Evolutionary conservation across 371 early-diverging fungal species (phyloP), one percentile per base, ranked within the genome.

Genomic region (Zychaea mexicana): DNA sequence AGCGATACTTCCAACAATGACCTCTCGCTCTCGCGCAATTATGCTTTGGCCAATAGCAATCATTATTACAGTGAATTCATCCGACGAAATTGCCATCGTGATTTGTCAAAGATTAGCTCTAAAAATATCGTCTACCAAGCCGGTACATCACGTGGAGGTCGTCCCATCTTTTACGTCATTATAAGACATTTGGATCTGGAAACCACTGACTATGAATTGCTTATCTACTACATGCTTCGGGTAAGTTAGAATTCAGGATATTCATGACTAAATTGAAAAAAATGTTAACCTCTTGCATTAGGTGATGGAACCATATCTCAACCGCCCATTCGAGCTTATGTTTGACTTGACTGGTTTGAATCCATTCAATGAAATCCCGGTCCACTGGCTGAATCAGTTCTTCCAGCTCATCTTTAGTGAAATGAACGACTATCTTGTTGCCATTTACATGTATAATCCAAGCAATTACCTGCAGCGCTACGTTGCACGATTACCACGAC

Each of bases 81-180:
- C 83, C 83, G 80, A 32, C 83, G 92, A 66, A 88, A 91, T 66
- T 78, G 82, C 15, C 81, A 84, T 45, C 83, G 90, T 38, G 88
- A 79, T 66, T 72, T 84, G 0, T 88, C 90, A 21, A 60, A 78
- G 7, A 82, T 92, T 31, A 84, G 81, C 55, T 76, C 89, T 31
- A 83, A 83, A 65, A 79, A 86, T 36, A 75, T 90, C 6, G 84
- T 95, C 62, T 96, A 92, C 61, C 87, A 90, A 45, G 91, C 90
- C 10, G 94, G 94, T 4, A 65, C 81, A 19, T 92, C 94, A 4
- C 91, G 90, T 65, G 92, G 85, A 42, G 81, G 85, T 13, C 76
- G 89, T 38, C 93, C 93, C 0, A 92, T 96, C 1, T 84, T 95
- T 60, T 96, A 96, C 75, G 84, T 90, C 67, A 87, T 95, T 38